Evolutionary conservation across 2,329 filamentous ascomycete species (phyloP), one percentile per base, ranked within the genome.

Genomic region (Biscogniauxia sp.): DNA sequence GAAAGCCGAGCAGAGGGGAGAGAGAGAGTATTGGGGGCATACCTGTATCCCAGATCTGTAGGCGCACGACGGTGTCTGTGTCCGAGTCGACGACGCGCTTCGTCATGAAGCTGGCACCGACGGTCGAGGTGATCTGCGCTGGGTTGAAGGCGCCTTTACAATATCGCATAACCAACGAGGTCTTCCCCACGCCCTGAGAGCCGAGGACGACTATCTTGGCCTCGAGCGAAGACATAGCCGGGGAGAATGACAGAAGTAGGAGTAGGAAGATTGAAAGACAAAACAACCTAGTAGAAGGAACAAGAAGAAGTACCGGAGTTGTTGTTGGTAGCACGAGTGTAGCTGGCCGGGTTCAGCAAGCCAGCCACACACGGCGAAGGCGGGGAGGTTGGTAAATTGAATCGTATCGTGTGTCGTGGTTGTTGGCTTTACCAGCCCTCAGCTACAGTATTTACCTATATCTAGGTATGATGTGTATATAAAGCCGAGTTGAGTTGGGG

Each of bases 1-100:
- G 6, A 37, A 37, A 52, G 13, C 20, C 51, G 5, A 23, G 23
- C 41, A 51, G 37, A 20, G 45, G 20, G 45, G 28, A 57, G 55
- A 57, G 53, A 26, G 23, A 55, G 20, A 53, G 41, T 20, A 32
- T 52, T 68, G 41, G 37, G 37, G 2, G 4, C 50, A 23, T 74
- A 86, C 84, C 92, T 37, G 93, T 97, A 74, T 97, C 93, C 93
- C 93, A 97, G 68, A 97, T 96, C 73, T 97, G 93, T 45, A 97
- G 82, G n/a, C 93, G 87, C 41, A 97, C 92, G 23, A 91, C 83
- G 1, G 92, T 95, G 70, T 94, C 91, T 20, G 89, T 91, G 73
- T 97, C 91, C 63, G 86, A 87, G 76, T 97, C 93, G 67, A 91
- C 82, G 62, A 93, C 88, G 71, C 88, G 86, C 77, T 93, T 93